phyloP scores from a whole-genome alignment of 1,284 basidiomycete species.

The Athelia psychrophila region DNA sequence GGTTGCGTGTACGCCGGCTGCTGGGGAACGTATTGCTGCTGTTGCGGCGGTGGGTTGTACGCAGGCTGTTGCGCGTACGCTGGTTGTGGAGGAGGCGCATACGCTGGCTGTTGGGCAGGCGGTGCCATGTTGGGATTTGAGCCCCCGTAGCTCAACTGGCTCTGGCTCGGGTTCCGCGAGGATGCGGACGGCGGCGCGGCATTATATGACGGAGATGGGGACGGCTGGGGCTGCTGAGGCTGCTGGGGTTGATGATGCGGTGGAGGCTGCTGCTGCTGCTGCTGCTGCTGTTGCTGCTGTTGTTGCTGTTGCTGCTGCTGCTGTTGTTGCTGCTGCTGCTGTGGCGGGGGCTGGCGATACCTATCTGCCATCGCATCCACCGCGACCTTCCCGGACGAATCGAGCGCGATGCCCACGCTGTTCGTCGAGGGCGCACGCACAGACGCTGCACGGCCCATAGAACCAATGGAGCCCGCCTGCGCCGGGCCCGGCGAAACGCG shows the following conservation, averaged over 20 bases:
- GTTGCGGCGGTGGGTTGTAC: constrained; percentile 6
- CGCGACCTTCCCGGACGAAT: constrained; percentile 74
- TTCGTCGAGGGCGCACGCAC: constrained; percentile 34
- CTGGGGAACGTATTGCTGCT: constrained; percentile 27
- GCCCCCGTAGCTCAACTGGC: too few relatives aligned
- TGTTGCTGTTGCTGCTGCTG: constrained; percentile 23
- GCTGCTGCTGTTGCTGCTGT: constrained; percentile 22
- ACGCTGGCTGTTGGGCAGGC: not conserved
- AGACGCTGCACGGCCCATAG: constrained; percentile 7
- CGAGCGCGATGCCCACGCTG: constrained; percentile 73
- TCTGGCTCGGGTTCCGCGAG: too few relatives aligned
- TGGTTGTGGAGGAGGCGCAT: not conserved
- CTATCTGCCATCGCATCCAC: constrained; percentile 77
- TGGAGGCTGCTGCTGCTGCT: constrained; percentile 21
- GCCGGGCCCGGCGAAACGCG: constrained; percentile 23
- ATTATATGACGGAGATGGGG: constrained; percentile 26
- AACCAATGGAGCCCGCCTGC: constrained; percentile 15
- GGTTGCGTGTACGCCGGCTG: constrained; percentile 18
- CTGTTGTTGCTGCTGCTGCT: constrained; percentile 19
- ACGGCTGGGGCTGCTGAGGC: constrained; percentile 23
- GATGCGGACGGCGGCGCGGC: too few relatives aligned
- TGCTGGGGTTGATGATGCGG: constrained; percentile 24
- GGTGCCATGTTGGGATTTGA: not conserved
- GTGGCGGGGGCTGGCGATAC: constrained; percentile 40
- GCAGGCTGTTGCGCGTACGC: not conserved